phyloP scores from a whole-genome alignment of 2,329 filamentous ascomycete species.

The Apiospora sp. region DNA sequence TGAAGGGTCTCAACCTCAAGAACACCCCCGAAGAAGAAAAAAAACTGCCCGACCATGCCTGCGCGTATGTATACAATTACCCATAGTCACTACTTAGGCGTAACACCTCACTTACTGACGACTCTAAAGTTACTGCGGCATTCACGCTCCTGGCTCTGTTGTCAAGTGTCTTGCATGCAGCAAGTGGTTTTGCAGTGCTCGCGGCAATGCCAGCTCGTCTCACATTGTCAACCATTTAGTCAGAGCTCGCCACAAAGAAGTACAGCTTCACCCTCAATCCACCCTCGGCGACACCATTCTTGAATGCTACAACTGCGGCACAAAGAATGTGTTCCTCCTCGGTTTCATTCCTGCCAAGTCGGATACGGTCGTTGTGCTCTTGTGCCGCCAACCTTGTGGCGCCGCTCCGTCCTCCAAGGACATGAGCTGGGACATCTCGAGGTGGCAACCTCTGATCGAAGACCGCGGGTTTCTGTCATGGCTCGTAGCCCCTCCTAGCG shows the following conservation, averaged over 20 bases:
- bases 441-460: conserved; percentile 97
- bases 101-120: conserved; percentile 29
- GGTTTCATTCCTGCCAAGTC: conserved; percentile 99
- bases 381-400: conserved; percentile 96
- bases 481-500: conserved; percentile 88
- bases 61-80: conserved; percentile 74
- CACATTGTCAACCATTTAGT: conserved; percentile 99
- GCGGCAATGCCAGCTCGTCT: conserved; percentile 94
- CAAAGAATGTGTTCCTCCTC: conserved; percentile 97
- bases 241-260: conserved; percentile 96
- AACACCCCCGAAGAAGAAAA: conserved; percentile 77
- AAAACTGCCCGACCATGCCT: conserved; percentile 92
- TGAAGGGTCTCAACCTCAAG: conserved; percentile 68
- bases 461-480: conserved; percentile 94
- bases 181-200: conserved; percentile 99
- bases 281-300: conserved; percentile 94
- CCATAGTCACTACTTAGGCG: conserved; percentile 15
- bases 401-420: conserved; percentile 96
- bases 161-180: conserved; percentile 95
- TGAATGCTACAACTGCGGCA: conserved; percentile 99
- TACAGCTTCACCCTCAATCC: conserved; percentile 93
- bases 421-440: conserved; percentile 99
- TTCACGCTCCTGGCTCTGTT: conserved; percentile 93
- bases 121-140: conserved; percentile 83
- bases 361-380: conserved; percentile 94